These are phyloP conservation scores for Fusarium siculi DNA, from an alignment of 2,329 filamentous ascomycete genomes.

Conservation along the genomic window DNA sequence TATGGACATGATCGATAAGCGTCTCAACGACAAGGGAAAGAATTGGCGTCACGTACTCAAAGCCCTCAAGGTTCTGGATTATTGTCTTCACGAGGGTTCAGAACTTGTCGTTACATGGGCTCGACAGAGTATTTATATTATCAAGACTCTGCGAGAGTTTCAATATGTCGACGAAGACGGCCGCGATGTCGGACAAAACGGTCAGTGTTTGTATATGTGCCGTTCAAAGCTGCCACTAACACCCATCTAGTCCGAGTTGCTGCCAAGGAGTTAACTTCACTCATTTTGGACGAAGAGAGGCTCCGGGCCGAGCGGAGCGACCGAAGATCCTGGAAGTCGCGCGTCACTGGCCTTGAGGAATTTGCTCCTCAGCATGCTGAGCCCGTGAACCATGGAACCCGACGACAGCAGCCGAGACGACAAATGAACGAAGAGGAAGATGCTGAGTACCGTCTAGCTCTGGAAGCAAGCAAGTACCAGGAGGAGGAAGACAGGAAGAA, in stretches of 20 bases:
- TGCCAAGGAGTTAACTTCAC: constrained; percentile 91
- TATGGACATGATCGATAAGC: constrained; percentile 99
- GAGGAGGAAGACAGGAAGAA: constrained; percentile 88
- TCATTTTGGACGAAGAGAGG: constrained; percentile 94
- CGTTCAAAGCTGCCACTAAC: constrained; percentile 29
- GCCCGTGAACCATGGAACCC: constrained; percentile 32
- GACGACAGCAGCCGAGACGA: constrained; percentile 61
- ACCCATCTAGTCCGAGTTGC: constrained; percentile 81
- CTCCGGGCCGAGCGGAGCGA: constrained; percentile 90
- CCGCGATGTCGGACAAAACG: constrained; percentile 94
- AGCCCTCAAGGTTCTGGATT: constrained; percentile 96
- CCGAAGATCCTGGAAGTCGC: constrained; percentile 94
- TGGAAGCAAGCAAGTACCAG: constrained; percentile 95
- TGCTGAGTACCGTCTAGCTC: constrained; percentile 86
- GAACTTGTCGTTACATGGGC: constrained; percentile 98
- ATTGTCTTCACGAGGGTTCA: constrained; percentile 96
- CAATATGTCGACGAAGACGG: constrained; percentile 97
- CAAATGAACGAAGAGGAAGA: constrained; percentile 81
- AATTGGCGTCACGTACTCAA: constrained; percentile 99
- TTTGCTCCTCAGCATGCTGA: constrained; percentile 63
- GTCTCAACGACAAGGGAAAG: constrained; percentile 98
- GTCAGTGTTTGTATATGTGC: constrained; percentile 61
- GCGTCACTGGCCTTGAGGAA: constrained; percentile 93
- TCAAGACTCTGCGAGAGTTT: constrained; percentile 97
- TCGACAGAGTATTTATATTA: constrained; percentile 97